phyloP scores from a whole-genome alignment of 164 flowering plant species.

The Chimonanthus salicifolius region DNA sequence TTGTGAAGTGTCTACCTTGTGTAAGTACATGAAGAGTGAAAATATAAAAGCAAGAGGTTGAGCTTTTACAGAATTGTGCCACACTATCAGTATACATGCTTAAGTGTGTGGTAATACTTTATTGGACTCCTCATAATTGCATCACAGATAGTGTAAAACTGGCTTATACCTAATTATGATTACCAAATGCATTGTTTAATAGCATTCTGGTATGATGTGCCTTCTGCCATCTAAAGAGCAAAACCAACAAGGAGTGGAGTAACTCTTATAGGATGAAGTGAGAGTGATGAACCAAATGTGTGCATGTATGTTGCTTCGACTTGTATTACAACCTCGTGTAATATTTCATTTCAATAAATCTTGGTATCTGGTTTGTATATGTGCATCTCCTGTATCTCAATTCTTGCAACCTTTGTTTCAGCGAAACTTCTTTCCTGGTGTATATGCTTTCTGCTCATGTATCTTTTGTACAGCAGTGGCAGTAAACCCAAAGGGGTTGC shows the following conservation, averaged over 20 bases:
- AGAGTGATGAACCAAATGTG: background rate
- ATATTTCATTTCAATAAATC: background rate
- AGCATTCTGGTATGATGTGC: background rate
- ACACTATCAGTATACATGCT: no score
- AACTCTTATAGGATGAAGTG: background rate
- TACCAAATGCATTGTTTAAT: background rate
- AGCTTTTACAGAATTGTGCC: background rate
- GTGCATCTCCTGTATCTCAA: background rate
- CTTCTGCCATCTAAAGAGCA: background rate
- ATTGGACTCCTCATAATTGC: background rate
- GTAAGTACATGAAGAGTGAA: background rate
- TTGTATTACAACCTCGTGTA: background rate
- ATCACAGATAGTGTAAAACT: background rate
- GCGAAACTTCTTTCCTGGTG: background rate
- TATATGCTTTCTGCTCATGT: background rate
- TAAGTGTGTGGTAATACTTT: no score
- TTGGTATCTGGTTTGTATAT: background rate
- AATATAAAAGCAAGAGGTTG: background rate
- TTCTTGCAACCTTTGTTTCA: background rate
- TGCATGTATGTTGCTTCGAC: background rate
- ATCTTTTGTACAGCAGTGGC: background rate
- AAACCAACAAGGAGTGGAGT: background rate
- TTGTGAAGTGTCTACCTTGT: background rate
- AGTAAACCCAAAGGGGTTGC: no score
- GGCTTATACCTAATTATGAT: background rate